A percentile compares a stretch with the other conserved stretches of the same genome.
Conservation (phyloP, 768 basidiomycete genomes). For the Collybia sp. region DNA sequence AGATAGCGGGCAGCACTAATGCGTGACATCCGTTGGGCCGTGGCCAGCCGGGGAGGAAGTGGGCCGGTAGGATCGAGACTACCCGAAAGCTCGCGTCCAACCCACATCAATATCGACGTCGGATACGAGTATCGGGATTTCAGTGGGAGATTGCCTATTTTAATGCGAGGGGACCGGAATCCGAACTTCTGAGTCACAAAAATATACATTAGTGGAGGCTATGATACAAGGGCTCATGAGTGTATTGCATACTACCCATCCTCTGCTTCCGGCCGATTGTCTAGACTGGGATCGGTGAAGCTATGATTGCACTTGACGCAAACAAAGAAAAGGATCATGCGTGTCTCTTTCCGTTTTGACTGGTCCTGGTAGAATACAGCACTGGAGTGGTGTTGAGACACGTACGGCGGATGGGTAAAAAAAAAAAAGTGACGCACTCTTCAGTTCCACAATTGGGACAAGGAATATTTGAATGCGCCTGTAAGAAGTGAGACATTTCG, state of each 20-base stretch:
- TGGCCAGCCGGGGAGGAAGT: too few species aligned
- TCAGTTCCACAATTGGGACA: constrained; percentile 82
- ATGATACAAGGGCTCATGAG: constrained; percentile 9
- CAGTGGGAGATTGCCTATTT: too few species aligned
- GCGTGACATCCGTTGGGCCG: too few species aligned
- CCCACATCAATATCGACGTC: too few species aligned
- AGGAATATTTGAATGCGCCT: constrained; percentile 81
- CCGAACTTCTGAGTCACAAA: not conserved
- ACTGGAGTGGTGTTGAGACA: constrained; percentile 34
- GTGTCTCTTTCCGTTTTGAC: constrained; percentile 92
- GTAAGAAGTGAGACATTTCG: constrained; percentile 1
- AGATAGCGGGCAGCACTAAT: too few species aligned
- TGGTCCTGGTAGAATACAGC: constrained; percentile 96
- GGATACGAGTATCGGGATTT: too few species aligned
- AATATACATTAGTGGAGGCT: not conserved
- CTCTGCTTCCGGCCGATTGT: constrained; percentile 30
- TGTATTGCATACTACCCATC: constrained; percentile 8
- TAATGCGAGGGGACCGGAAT: not conserved
- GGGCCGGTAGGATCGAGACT: too few species aligned
- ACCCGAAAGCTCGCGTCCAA: too few species aligned
- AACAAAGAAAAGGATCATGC: constrained; percentile 91
- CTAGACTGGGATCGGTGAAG: constrained; percentile 68
- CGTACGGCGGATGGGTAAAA: not conserved
- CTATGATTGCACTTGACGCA: constrained; percentile 78
- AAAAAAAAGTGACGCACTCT: constrained; percentile 79